Percentiles rank a stretch among this genome's conserved stretches.
phyloP scores from a whole-genome alignment of 2,329 filamentous ascomycete species.

The Pseudogymnoascus sp. region DNA sequence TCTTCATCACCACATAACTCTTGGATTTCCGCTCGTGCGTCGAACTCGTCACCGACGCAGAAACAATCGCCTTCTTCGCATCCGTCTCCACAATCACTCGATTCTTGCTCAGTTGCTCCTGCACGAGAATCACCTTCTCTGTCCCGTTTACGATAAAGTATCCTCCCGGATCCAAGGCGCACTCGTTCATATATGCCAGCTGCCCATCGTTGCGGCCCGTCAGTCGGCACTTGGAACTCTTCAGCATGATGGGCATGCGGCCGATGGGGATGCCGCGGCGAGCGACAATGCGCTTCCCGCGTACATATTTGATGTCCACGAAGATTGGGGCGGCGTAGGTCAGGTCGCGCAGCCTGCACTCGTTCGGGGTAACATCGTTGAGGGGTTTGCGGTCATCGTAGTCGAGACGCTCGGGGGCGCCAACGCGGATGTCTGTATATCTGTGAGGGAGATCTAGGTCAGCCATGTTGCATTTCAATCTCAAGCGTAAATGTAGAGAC shows the following conservation, averaged over 20 bases:
- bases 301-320: constrained; percentile 83
- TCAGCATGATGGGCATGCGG: constrained; percentile 91
- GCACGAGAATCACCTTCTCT: constrained; percentile 96
- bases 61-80: constrained; percentile 83
- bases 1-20: constrained; percentile 90
- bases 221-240: constrained; percentile 86
- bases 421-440: constrained; percentile 83
- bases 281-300: constrained; percentile 67
- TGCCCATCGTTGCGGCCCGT: constrained; percentile 73
- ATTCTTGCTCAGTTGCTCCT: constrained; percentile 98
- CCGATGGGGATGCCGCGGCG: constrained; percentile 74
- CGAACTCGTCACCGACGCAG: constrained; percentile 93
- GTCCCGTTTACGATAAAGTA: constrained; percentile 98
- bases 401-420: constrained; percentile 69
- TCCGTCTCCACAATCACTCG: constrained; percentile 94
- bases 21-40: constrained; percentile 97
- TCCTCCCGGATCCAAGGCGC: constrained; percentile 87
- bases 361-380: constrained; percentile 80
- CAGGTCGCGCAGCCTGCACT: constrained; percentile 91
- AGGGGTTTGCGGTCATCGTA: constrained; percentile 61
- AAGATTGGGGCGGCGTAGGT: constrained; percentile 95
- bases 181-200: constrained; percentile 91
- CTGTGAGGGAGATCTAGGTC: constrained; percentile 17
- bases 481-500: constrained; percentile 6
- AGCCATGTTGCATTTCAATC: neutral